phyloP scores from a whole-genome alignment of 2,329 filamentous ascomycete species.

The Lanzia echinophila region DNA sequence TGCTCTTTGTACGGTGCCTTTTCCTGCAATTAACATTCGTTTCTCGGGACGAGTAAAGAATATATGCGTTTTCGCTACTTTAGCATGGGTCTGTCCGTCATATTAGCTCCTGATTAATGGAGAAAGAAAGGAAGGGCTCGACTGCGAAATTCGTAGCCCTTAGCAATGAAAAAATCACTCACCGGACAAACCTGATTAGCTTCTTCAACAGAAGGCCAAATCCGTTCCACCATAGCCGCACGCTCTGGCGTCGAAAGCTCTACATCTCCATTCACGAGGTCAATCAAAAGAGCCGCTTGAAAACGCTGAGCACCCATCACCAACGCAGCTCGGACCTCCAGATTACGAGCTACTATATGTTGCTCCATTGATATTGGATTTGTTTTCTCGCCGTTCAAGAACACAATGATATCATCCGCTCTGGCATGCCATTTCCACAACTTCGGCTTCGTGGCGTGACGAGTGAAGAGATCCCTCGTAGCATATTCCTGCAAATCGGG shows the following conservation, averaged over 20 bases:
- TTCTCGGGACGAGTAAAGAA: slow-evolving; percentile 26
- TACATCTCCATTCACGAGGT: slow-evolving; percentile 15
- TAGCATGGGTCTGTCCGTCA: slow-evolving; percentile 16
- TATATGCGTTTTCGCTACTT: slow-evolving; percentile 25
- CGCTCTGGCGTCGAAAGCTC: not conserved
- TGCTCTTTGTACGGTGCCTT: slow-evolving; percentile 33
- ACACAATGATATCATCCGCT: slow-evolving; percentile 10
- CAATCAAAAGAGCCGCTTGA: slow-evolving; percentile 33
- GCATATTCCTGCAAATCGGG: not conserved
- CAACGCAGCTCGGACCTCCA: slow-evolving; percentile 28
- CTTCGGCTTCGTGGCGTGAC: slow-evolving; percentile 6
- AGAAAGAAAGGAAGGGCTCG: slow-evolving; percentile 10
- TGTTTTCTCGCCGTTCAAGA: not conserved
- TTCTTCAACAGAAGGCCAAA: slow-evolving; percentile 28
- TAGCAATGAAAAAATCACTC: no score
- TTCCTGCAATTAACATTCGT: slow-evolving; percentile 31
- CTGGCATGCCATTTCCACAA: slow-evolving; percentile 8
- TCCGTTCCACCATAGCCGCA: not conserved
- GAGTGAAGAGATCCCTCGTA: slow-evolving; percentile 5
- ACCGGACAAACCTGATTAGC: slow-evolving; percentile 23
- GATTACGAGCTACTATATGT: slow-evolving; percentile 18
- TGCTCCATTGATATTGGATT: slow-evolving; percentile 3
- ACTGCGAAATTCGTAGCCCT: no score
- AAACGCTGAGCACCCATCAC: slow-evolving; percentile 31
- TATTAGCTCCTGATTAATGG: not conserved